Evolutionary conservation across 2,329 filamentous ascomycete genomes (phyloP), one percentile per base, ranked within the genome.

Genomic region (Beauveria rudraprayagi): DNA sequence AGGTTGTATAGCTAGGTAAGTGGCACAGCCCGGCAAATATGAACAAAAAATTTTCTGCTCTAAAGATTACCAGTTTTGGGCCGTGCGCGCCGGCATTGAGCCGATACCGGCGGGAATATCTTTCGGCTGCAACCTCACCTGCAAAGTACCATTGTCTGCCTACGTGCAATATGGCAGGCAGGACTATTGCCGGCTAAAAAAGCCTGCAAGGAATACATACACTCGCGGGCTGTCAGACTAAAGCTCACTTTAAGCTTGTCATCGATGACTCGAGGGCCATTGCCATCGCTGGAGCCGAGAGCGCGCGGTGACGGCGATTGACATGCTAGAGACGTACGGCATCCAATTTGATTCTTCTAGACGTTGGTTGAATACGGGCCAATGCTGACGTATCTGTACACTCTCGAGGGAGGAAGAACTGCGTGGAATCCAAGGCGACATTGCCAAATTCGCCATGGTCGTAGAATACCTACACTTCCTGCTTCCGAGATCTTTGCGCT

Each of bases 61-160:
- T 44, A 7, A 17, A 26, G 41, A 43, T 7, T 8, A 34, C 52
- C 14, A 47, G 55, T 10, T 63, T 61, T 41, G 62, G 62, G 3
- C 22, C 61, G 19, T 14, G 17, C 28, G 30, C 19, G 58, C 57
- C 26, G 52, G 61, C 53, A 30, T 53, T 26, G 46, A 61, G 19
- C 52, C 34, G 14, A 61, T 61, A 6, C 57, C 53, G 17, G 53
- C 10, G 57, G 61, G 3, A 61, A 57, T 48, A 54, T 58, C 9
- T 61, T 57, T 24, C 51, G 47, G 24, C 61, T 63, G 11, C 57
- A 54, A 28, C 50, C 55, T 22, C 51, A 54, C 50, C 37, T 57
- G 52, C 41, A 56, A 37, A 14, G n/a, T 19, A 61, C 11, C 24
- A 24, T 47, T 41, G 57, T 44, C 61, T 61, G 5, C 16, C 34